These are phyloP conservation scores for Microbotryum saponariae DNA, from an alignment of 1,284 basidiomycete species.

Conservation along the genomic window DNA sequence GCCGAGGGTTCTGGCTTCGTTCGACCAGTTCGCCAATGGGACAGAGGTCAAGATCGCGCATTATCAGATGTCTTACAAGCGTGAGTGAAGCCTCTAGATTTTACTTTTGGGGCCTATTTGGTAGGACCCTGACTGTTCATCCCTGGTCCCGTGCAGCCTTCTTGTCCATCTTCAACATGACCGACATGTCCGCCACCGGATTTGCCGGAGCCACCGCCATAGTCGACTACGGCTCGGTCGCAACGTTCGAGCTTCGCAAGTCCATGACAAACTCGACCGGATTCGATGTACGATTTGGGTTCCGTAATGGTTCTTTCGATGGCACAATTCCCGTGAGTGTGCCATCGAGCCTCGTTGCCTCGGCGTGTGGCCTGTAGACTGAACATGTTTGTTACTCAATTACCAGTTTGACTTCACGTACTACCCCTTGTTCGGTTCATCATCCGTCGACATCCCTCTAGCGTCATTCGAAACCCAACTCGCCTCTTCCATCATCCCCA, in stretches of 20 bases:
- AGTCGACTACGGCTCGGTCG: constrained; percentile 70
- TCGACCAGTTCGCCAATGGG: constrained; percentile 62
- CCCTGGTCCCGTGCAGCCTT: constrained; percentile 43
- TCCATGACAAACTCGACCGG: constrained; percentile 40
- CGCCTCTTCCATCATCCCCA: constrained; percentile 41
- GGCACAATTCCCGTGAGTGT: background rate
- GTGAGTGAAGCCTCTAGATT: background rate
- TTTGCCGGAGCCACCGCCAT: constrained; percentile 37
- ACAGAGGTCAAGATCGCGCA: constrained; percentile 69
- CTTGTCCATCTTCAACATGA: constrained; percentile 74
- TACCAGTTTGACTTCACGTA: constrained; percentile 25
- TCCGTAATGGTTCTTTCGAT: constrained; percentile 64
- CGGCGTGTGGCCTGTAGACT: no score
- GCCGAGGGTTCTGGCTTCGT: constrained; percentile 58
- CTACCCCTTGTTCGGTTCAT: constrained; percentile 43
- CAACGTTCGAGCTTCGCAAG: constrained; percentile 67
- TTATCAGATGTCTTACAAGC: constrained; percentile 40
- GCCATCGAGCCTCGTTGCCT: no score
- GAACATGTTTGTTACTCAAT: no score
- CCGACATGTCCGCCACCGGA: constrained; percentile 46
- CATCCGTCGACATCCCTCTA: constrained; percentile 55
- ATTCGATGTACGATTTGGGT: constrained; percentile 27
- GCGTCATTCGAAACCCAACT: constrained; percentile 68
- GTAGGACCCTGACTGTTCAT: background rate
- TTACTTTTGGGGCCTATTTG: background rate